phyloP scores from a whole-genome alignment of 148 eudicot species.

The Chenopodium album region DNA sequence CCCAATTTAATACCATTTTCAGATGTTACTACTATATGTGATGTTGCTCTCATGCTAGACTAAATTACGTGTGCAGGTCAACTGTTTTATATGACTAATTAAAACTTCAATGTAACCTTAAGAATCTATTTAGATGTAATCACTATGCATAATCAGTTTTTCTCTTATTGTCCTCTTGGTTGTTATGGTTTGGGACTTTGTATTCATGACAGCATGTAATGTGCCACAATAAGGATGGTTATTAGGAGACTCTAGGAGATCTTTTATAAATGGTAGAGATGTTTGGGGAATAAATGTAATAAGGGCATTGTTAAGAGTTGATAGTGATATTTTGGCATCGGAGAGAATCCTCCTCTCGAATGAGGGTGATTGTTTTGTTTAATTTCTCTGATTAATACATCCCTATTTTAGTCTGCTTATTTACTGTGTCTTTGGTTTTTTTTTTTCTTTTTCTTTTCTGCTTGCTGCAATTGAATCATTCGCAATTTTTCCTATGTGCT shows the following conservation, averaged over 20 bases:
- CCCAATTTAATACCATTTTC: neutral
- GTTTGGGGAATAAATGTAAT: neutral
- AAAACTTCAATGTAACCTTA: neutral
- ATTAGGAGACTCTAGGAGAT: neutral
- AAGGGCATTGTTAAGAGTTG: no score
- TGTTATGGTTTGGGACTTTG: neutral
- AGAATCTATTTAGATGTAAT: neutral
- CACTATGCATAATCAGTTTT: neutral
- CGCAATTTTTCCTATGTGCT: neutral
- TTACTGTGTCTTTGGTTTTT: no score
- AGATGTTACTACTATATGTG: neutral
- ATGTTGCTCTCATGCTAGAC: neutral
- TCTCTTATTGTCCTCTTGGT: neutral
- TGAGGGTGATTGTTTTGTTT: no score
- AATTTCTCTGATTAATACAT: no score
- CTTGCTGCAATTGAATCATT: no score
- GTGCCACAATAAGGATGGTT: neutral
- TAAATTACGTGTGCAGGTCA: neutral
- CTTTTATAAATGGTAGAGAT: neutral
- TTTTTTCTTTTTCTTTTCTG: no score
- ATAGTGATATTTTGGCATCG: no score
- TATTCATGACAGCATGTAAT: neutral
- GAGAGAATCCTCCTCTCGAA: no score
- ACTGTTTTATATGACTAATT: no score
- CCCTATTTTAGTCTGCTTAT: no score